Evolutionary conservation across 495 filamentous ascomycete species (phyloP).

Genomic region (Penicillium mononematosum): DNA sequence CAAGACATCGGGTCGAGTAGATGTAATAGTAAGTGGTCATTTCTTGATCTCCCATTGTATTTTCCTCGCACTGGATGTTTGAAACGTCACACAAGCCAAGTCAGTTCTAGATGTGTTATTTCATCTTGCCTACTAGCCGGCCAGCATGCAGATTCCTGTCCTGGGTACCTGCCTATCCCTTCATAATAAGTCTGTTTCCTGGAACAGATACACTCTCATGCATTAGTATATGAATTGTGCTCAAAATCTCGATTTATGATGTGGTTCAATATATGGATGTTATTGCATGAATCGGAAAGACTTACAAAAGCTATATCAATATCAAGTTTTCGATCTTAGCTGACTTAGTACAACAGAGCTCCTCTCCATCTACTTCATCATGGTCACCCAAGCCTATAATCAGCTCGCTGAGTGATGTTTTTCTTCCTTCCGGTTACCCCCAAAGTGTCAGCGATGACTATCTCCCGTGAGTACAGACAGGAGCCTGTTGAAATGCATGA

Average conservation of each 20-base stretch:
- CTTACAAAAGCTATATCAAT: not conserved
- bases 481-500: not conserved
- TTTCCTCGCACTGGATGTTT: not conserved
- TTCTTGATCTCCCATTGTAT: constrained; percentile 1
- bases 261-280: not conserved
- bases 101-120: not conserved
- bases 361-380: constrained; percentile 19
- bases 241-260: too few relatives aligned
- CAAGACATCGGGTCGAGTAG: constrained; percentile 26
- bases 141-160: too few relatives aligned
- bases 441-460: constrained; percentile 90
- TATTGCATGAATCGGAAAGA: not conserved
- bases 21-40: constrained; percentile 34
- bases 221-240: not conserved
- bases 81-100: not conserved
- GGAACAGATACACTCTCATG: not conserved
- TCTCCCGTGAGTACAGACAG: constrained; percentile 57
- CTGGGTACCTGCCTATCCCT: not conserved
- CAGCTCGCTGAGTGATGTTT: constrained; percentile 50
- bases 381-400: constrained; percentile 37
- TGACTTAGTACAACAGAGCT: constrained; percentile 2
- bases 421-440: constrained; percentile 91
- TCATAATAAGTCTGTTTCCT: not conserved
- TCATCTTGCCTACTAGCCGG: not conserved
- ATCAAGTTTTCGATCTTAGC: not conserved